Base-by-base conservation (phyloP, 1,139 yeast genomes). In the Geotrichum phurueaensis region DNA sequence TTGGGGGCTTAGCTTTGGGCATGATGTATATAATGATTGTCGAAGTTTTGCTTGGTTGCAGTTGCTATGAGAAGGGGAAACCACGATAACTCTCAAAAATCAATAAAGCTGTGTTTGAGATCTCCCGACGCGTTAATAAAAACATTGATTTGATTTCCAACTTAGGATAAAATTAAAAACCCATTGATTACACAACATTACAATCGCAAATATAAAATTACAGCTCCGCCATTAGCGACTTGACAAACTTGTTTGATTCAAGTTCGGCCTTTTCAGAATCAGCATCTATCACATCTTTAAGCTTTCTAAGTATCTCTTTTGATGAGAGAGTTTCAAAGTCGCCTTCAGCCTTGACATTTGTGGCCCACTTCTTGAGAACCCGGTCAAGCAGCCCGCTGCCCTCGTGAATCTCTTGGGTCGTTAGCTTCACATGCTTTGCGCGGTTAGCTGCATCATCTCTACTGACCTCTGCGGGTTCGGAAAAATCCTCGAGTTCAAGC, bases 401-500 rank as follows among this genome's bases (percentile, higher is more conserved):
- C 13, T 73, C 70, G 3, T 78, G 71, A 33, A 85, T 78, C 65
- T 87, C 89, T 7, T 79, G 82, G 15, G 77, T 74, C 1, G 81
- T 83, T 2, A 82, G 66, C 39, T 64, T 63, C 20, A 64, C 64
- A 54, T 66, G 63, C 43, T 64, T 57, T 2, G 62, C 72, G 29
- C 29, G 33, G 13, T 52, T 23, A 9, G 54, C 47, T 22, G 47
- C 47, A 13, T 22, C 49, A 23, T 54, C 43, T 13, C 39, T 15
- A 2, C 20, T 54, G 55, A 76, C 80, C 27, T 76, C 77, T 50
- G 80, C 83, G 5, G 72, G 74, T 36, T 77, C 80, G 52, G 33
- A 43, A 29, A 84, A 79, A 62, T 85, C 90, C 70, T 91, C 97
- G 61, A 94, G 78, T 70, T 94, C 98, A 6, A 82, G 78, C 0